These are phyloP conservation scores for Sugiyamaella novakii DNA, from an alignment of 1,139 yeast genomes.

Conservation along the genomic window DNA sequence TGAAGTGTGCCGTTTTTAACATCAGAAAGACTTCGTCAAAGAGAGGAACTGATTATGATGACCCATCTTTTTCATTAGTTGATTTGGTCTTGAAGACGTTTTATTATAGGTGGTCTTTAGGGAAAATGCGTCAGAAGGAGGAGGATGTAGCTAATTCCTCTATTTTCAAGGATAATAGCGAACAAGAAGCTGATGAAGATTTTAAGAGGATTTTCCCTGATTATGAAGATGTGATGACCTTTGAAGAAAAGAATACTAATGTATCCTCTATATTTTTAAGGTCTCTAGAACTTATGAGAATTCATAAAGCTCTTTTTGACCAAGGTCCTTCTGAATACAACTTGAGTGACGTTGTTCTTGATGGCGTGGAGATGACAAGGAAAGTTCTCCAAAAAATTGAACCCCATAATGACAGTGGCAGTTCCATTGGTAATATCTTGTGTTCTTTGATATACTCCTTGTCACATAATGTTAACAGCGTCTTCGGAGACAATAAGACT, in stretches of 20 bases:
- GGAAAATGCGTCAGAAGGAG: constrained; percentile 67
- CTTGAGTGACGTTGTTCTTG: constrained; percentile 16
- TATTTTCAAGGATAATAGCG: constrained; percentile 56
- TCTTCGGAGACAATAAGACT: constrained; percentile 20
- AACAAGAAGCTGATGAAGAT: constrained; percentile 67
- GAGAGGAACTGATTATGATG: background rate
- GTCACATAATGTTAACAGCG: background rate
- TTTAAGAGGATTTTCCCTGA: constrained; percentile 82
- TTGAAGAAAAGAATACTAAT: constrained; percentile 6
- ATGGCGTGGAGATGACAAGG: constrained; percentile 14
- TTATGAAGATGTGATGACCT: constrained; percentile 56
- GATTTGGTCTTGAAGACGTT: constrained; percentile 40
- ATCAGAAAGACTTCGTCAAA: constrained; percentile 3
- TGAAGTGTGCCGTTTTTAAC: constrained; percentile 9
- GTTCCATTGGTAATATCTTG: constrained; percentile 4
- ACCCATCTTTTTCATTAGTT: constrained; percentile 10
- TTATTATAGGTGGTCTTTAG: constrained; percentile 79
- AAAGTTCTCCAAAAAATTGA: constrained; percentile 1
- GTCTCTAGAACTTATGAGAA: constrained; percentile 8
- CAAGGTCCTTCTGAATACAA: background rate
- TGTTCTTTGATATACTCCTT: constrained; percentile 8
- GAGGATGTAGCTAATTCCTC: constrained; percentile 61
- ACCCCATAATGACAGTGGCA: background rate
- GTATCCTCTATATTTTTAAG: background rate
- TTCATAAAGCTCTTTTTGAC: constrained; percentile 11